Evolutionary conservation across 805 yeast species (phyloP), one percentile per base, ranked within the genome.

Genomic region (Yarrowia phangngaensis): DNA sequence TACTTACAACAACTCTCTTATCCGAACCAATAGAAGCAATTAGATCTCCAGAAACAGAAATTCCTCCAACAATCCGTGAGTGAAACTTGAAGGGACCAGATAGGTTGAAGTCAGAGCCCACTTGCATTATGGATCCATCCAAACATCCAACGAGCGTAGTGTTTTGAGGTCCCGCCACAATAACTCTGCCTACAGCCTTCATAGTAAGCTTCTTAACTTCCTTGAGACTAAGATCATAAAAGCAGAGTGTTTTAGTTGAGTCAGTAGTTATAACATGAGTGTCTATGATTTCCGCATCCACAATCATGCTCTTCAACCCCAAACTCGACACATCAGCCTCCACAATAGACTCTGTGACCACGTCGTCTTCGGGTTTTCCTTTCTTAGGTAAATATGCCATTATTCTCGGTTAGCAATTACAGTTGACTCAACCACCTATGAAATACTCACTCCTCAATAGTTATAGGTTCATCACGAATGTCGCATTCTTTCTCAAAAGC

Each of bases 391-490:
- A 23, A 14, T 36, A 36, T 8, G 22, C 8, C 45, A 36, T 36
- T 13, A 36, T n/a, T 36, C 45, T 36, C 23, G 13, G 45, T 36
- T 26, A 36, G 41, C 6, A 34, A 7, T 26, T 14, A 26, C 28
- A 26, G 6, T 14, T 26, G n/a, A n/a, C n/a, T n/a, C n/a, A n/a
- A n/a, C n/a, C n/a, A n/a, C n/a, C n/a, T n/a, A n/a, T n/a, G n/a
- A n/a, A n/a, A 11, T 8, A 26, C 45, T 36, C 45, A 36, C 45
- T 36, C 45, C 19, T 36, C 45, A 24, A 36, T 36, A 13, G 45
- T 36, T 7, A 36, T 20, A 5, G 45, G 31, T 11, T 36, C 45
- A 26, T 36, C 24, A 26, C 19, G 24, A 31, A 36, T 36, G 27
- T 36, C 45, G 27, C 45, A 36, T 14, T 36, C 45, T 31, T 19